These are phyloP conservation scores for Rubia tinctorum DNA, from an alignment of 305 asterid genomes.

Conservation along the genomic window DNA sequence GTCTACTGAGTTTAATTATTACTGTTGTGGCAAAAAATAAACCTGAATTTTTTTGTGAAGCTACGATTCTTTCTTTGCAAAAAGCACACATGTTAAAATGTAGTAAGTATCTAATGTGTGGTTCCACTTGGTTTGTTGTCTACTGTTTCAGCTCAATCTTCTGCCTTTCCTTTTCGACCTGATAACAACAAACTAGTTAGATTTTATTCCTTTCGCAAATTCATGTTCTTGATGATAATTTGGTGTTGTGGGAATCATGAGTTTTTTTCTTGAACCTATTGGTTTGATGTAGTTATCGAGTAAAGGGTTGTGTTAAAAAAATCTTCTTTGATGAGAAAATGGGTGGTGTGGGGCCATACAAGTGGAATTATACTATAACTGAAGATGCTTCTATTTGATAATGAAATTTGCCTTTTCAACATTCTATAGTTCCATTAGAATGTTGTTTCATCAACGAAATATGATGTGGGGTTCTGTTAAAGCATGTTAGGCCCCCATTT, in stretches of 20 bases:
- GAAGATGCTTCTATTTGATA: no score
- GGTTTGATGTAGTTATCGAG: constrained; percentile 21
- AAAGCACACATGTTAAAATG: constrained; percentile 21
- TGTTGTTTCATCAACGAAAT: no score
- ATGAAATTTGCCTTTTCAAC: no score
- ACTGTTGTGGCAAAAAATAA: constrained; percentile 13
- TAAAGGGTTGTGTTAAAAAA: constrained; percentile 20
- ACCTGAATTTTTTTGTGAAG: constrained; percentile 33
- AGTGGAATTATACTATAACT: no score
- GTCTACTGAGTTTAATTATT: constrained; percentile 1
- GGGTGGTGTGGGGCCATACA: constrained; percentile 26
- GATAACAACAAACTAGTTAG: constrained; percentile 22
- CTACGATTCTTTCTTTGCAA: constrained; percentile 33
- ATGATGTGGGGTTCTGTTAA: no score
- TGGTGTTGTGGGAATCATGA: constrained; percentile 2
- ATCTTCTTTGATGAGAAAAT: constrained; percentile 37
- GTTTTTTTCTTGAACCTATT: constrained; percentile 15
- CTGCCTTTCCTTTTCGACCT: constrained; percentile 11
- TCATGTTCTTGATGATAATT: not conserved
- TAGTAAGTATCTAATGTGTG: constrained; percentile 31
- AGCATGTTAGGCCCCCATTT: no score
- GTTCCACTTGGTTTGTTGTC: constrained; percentile 29
- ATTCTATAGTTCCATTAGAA: no score
- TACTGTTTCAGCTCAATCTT: constrained; percentile 18
- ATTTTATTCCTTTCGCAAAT: constrained; percentile 11